A percentile compares a stretch with the other conserved stretches of the same genome.
Evolutionary conservation across 192 early-diverging fungal genomes (phyloP).

Genomic region (Helicostylum pulchrum): DNA sequence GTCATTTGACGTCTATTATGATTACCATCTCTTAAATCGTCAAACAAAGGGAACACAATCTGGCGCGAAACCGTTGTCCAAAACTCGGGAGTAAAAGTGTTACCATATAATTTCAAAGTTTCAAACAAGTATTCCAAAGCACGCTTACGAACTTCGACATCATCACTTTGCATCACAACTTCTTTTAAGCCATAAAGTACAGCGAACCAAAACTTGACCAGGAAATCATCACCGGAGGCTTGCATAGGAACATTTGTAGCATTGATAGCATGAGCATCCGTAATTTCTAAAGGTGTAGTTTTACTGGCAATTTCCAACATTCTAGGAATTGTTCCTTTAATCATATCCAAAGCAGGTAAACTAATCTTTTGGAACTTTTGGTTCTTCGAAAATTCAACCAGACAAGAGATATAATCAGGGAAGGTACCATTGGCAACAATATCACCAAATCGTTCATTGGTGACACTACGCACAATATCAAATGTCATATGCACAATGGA

Average conservation of each 20-base stretch:
- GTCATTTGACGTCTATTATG: constrained; percentile 58
- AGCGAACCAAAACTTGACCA: constrained; percentile 81
- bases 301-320: constrained; percentile 35
- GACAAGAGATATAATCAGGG: constrained; percentile 52
- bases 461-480: constrained; percentile 59
- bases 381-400: constrained; percentile 70
- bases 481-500: constrained; percentile 75
- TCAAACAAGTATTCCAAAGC: constrained; percentile 84
- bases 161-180: constrained; percentile 85
- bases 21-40: constrained; percentile 65
- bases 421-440: constrained; percentile 60
- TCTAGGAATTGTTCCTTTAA: constrained; percentile 32
- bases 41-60: constrained; percentile 89
- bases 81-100: constrained; percentile 66
- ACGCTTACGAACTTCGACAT: constrained; percentile 87
- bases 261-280: constrained; percentile 27
- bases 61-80: constrained; percentile 83
- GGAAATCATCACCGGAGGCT: constrained; percentile 53
- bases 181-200: constrained; percentile 85
- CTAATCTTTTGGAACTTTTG: constrained; percentile 61
- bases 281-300: constrained; percentile 23
- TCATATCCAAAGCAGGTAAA: constrained; percentile 41
- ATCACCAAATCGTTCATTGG: constrained; percentile 61
- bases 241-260: background rate
- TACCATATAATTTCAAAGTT: constrained; percentile 73